Conservation (phyloP, 2,329 filamentous ascomycete genomes). For the Cercospora sojina region DNA sequence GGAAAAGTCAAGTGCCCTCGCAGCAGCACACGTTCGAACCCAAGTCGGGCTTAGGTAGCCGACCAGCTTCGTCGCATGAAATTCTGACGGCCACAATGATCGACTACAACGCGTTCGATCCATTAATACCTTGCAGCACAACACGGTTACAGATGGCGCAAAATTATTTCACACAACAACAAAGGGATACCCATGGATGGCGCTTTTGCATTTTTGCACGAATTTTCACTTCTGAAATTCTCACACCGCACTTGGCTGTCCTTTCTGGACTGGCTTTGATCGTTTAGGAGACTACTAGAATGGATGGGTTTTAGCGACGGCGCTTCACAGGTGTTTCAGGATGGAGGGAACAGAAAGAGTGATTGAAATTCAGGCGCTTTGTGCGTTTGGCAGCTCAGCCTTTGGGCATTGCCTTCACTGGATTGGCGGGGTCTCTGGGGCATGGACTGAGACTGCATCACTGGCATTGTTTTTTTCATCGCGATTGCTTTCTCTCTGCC, state of each 20-base stretch:
- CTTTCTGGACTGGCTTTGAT: neutral
- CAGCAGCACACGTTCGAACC: conserved; percentile 12
- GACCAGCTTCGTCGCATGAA: neutral
- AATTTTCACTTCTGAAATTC: neutral
- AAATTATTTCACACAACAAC: neutral
- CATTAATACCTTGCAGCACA: conserved; percentile 3
- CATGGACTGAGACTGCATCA: neutral
- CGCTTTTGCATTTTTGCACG: conserved; percentile 15
- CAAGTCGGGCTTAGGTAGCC: conserved; percentile 10
- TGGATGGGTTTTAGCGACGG: neutral
- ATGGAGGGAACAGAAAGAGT: neutral
- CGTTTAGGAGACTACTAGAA: neutral
- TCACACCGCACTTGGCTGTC: conserved; percentile 6
- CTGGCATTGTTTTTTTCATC: neutral
- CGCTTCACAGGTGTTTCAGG: conserved; percentile 3
- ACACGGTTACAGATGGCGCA: neutral
- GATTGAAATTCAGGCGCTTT: conserved; percentile 5
- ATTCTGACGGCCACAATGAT: conserved; percentile 1
- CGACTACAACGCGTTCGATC: neutral
- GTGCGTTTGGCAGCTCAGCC: conserved; percentile 11
- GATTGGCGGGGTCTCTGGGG: neutral
- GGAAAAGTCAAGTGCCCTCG: conserved; percentile 16
- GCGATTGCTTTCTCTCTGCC: neutral
- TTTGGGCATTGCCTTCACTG: conserved; percentile 9
- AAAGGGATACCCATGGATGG: conserved; percentile 9